phyloP scores from a whole-genome alignment of 2,329 filamentous ascomycete genomes.

The Pyrenophora teres region DNA sequence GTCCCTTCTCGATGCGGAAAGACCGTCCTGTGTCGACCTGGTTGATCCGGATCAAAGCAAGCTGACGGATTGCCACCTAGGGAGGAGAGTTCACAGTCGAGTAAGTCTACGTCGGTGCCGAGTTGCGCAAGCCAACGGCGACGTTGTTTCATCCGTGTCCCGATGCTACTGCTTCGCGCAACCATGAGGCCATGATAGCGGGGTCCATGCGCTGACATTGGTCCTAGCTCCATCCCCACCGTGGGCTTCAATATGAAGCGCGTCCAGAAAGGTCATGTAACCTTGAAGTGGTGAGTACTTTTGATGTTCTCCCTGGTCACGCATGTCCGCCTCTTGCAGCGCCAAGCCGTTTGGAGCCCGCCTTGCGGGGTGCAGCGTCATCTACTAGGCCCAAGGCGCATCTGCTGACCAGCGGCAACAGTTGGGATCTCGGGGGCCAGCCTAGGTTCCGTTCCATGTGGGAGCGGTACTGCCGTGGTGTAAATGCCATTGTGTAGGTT shows the following conservation, averaged over 20 bases:
- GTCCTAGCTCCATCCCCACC: slow-evolving; percentile 88
- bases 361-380: slow-evolving; percentile 36
- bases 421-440: slow-evolving; percentile 97
- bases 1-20: slow-evolving; percentile 51
- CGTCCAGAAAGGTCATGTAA: slow-evolving; percentile 96
- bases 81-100: slow-evolving; percentile 98
- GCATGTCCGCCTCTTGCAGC: slow-evolving; percentile 44
- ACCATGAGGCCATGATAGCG: slow-evolving; percentile 30
- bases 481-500: slow-evolving; percentile 88
- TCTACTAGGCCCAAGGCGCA: slow-evolving; percentile 32
- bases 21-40: slow-evolving; percentile 33
- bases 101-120: slow-evolving; percentile 64
- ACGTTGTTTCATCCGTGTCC: slow-evolving; percentile 34
- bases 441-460: slow-evolving; percentile 98
- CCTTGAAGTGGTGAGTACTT: slow-evolving; percentile 79
- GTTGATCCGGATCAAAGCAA: slow-evolving; percentile 23
- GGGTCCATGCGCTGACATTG: slow-evolving; percentile 46
- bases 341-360: slow-evolving; percentile 41
- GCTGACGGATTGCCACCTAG: slow-evolving; percentile 57
- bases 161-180: slow-evolving; percentile 36
- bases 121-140: slow-evolving; percentile 33
- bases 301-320: slow-evolving; percentile 39
- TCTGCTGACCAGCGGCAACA: slow-evolving; percentile 50
- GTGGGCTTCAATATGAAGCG: slow-evolving; percentile 99
- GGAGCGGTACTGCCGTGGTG: slow-evolving; percentile 97